Evolutionary conservation across 2,329 filamentous ascomycete genomes (phyloP), one percentile per base, ranked within the genome.

Genomic region (Stemphylium lycopersici): DNA sequence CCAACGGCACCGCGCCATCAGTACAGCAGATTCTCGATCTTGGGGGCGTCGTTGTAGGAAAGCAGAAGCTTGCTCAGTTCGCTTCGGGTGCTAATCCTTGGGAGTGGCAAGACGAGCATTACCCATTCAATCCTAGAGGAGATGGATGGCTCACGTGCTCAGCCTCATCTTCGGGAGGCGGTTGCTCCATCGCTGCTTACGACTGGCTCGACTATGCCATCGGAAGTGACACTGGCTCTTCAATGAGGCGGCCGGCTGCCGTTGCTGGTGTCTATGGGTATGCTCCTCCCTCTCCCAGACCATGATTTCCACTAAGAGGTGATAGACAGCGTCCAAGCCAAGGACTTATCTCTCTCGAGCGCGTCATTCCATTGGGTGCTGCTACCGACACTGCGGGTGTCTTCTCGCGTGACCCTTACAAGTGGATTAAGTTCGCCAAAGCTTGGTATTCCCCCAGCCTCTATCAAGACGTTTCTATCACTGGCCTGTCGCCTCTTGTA

Each of bases 21-120:
- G 52, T 70, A 10, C 63, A 69, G 44, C 64, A 57, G n/a, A 64
- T 69, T 24, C 33, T 69, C 8, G 56, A 66, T 20, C 61, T 68
- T 6, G 67, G 67, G 12, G 68, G 62, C 39, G 70, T 84, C 7
- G 66, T 84, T 10, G 73, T 85, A 0, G 82, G 83, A 3, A 84
- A 83, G 70, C 81, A 80, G 18, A 83, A 81, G 58, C 77, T 78
- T 2, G 75, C 78, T 1, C 80, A 82, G 56, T 79, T 84, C 44
- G 78, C 78, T 4, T 64, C 58, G 26, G 63, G 65, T 6, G 65
- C 65, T 0, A 66, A 69, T 40, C 66, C 63, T 4, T 68, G 63
- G 65, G 62, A 67, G 18, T 69, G 65, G 65, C 59, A 67, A 38
- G 66, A 69, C 13, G 60, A 66, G 15, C 76, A 78, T 12, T 65